Evolutionary conservation across 768 basidiomycete species (phyloP), one percentile per base, ranked within the genome.

Genomic region (Lentinula lateritia): DNA sequence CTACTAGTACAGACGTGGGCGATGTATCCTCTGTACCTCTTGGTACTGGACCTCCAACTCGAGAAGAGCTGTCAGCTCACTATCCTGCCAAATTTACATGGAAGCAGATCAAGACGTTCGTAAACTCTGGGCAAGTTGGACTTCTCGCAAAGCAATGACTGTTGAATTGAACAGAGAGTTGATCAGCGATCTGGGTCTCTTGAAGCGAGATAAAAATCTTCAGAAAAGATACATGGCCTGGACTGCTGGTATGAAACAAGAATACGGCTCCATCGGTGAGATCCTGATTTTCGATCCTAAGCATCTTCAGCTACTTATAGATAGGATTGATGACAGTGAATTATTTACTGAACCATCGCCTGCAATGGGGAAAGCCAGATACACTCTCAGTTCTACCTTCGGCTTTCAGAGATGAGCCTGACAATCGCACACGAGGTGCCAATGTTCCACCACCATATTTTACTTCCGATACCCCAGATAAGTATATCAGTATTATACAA

Each of bases 31-130:
- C 13, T 13, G 79, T 83, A 5, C 73, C 79, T 6, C 69, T 83
- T 36, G 68, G 80, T 10, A 76, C 75, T n/a, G 89, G 90, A 0
- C 85, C 79, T 20, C 91, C 91, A 12, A 90, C 89, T 1, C 74
- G 71, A 41, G 85, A 86, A 56, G 91, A 93, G 65, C 72, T 93
- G 6, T 70, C 83, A 7, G 78, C 73, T 1, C 74, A 90, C 68
- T 93, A 93, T 68, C 90, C 90, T 13, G 78, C 87, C 5, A 85
- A 82, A 64, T 91, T 91, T 65, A 89, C 90, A 0, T 93, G 89
- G 88, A 64, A 71, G 8, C 85, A 93, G 69, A 74, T 93, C 32
- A 92, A 86, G 74, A 80, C 84, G 4, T 92, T 93, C 64, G 78
- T 93, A 53, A 89, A 87, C 68, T 89, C 90, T 61, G 90, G 90